phyloP scores from a whole-genome alignment of 2,329 filamentous ascomycete species.

The Parastagonospora nodorum region DNA sequence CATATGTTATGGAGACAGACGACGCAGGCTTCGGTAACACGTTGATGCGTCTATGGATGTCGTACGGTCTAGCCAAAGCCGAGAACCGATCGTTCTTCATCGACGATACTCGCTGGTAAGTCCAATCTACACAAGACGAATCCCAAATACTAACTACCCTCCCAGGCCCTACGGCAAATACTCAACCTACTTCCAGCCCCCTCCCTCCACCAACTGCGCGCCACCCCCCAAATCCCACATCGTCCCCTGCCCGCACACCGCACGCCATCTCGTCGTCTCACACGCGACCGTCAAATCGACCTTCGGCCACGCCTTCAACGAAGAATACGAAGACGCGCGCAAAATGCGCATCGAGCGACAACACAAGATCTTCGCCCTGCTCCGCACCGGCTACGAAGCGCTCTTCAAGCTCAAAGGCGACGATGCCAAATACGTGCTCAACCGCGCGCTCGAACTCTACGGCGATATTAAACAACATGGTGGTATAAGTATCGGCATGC shows the following conservation, averaged over 20 bases:
- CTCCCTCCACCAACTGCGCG: constrained; percentile 68
- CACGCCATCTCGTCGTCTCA: constrained; percentile 75
- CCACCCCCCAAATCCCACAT: constrained; percentile 76
- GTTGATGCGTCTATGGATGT: constrained; percentile 80
- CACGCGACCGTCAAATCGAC: constrained; percentile 67
- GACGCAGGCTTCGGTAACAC: constrained; percentile 79
- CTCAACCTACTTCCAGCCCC: constrained; percentile 70
- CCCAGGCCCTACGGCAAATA: constrained; percentile 75
- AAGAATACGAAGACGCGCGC: constrained; percentile 57
- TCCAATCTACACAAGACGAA: not conserved
- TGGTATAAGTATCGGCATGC: constrained; percentile 69
- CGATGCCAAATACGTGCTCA: constrained; percentile 68
- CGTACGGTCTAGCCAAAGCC: constrained; percentile 77
- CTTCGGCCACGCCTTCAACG: constrained; percentile 65
- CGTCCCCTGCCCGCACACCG: constrained; percentile 77
- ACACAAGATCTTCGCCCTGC: constrained; percentile 69
- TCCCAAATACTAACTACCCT: constrained; percentile 16
- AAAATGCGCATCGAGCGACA: constrained; percentile 59
- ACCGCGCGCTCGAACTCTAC: constrained; percentile 63
- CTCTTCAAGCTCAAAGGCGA: constrained; percentile 72
- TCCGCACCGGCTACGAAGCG: constrained; percentile 71
- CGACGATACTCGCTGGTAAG: constrained; percentile 76
- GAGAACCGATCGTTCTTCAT: constrained; percentile 81
- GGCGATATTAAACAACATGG: constrained; percentile 52
- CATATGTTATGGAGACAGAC: constrained; percentile 74